Evolutionary conservation across 2,329 filamentous ascomycete species (phyloP).

Genomic region (Neonectria magnoliae): DNA sequence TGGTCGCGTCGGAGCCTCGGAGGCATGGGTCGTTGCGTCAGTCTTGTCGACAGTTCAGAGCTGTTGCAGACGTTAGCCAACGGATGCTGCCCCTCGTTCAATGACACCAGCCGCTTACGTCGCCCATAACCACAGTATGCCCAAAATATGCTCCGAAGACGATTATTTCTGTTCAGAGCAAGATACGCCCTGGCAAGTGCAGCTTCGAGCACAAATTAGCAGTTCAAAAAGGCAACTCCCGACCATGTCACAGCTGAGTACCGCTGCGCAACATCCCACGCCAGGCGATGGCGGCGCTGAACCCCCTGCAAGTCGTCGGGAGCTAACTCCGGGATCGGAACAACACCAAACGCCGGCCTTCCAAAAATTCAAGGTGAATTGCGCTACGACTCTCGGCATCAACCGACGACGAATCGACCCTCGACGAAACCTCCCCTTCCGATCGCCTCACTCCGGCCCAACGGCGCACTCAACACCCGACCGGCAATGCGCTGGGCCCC

Average conservation of each 20-base stretch:
- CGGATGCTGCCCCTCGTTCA: conserved; percentile 41
- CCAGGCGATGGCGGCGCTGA: conserved; percentile 10
- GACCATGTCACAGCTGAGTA: conserved; percentile 10
- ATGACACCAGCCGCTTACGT: conserved; percentile 37
- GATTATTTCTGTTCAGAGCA: background rate
- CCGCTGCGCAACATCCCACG: conserved; percentile 13
- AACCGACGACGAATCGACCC: conserved; percentile 22
- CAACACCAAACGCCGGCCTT: conserved; percentile 35
- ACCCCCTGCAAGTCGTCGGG: conserved; percentile 33
- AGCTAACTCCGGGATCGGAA: conserved; percentile 46
- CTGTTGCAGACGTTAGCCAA: conserved; percentile 38
- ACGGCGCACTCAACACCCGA: conserved; percentile 8
- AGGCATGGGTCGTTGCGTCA: conserved; percentile 37
- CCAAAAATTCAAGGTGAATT: conserved; percentile 36
- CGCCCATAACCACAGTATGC: conserved; percentile 19
- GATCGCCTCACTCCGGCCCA: conserved; percentile 11
- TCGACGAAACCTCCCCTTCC: conserved; percentile 14
- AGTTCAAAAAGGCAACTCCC: background rate
- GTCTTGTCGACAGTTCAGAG: conserved; percentile 32
- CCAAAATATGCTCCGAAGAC: background rate
- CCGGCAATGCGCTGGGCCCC: conserved; percentile 11
- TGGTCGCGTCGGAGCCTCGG: conserved; percentile 31
- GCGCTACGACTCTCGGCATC: conserved; percentile 10
- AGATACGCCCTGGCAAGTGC: background rate
- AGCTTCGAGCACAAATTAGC: conserved; percentile 1